Percentiles rank a stretch among this genome's conserved stretches.
phyloP scores from a whole-genome alignment of 768 basidiomycete species.

The Psilocybe azurescens region DNA sequence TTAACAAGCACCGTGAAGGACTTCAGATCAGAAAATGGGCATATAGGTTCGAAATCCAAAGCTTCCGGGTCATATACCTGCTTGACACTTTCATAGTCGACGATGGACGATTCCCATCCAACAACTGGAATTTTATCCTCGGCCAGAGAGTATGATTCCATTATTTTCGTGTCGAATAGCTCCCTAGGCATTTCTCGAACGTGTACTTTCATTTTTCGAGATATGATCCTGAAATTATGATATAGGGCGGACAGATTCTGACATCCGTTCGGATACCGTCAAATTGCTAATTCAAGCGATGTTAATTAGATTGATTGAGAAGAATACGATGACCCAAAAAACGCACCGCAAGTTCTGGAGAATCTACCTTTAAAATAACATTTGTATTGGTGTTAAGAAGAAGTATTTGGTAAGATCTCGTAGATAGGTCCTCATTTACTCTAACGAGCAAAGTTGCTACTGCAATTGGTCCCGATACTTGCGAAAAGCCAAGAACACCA shows the following conservation, averaged over 20 bases:
- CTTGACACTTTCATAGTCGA: slow-evolving; percentile 26
- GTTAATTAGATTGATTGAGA: background rate
- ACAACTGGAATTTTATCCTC: slow-evolving; percentile 1
- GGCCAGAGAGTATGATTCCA: background rate
- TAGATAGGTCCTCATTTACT: too few species aligned
- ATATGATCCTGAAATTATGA: slow-evolving; percentile 21
- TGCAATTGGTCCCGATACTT: background rate
- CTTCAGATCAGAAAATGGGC: slow-evolving; percentile 1
- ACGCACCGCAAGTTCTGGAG: slow-evolving; percentile 16
- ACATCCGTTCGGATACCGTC: slow-evolving; percentile 18
- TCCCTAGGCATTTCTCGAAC: slow-evolving; percentile 23
- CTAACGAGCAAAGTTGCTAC: background rate
- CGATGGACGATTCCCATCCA: slow-evolving; percentile 23
- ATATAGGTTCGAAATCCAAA: slow-evolving; percentile 23
- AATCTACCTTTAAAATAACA: slow-evolving; percentile 16
- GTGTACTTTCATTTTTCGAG: slow-evolving; percentile 22
- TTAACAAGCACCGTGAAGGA: slow-evolving; percentile 22
- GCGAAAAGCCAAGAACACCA: background rate
- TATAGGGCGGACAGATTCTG: slow-evolving; percentile 19
- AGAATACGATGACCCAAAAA: background rate
- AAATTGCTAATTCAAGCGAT: slow-evolving; percentile 13
- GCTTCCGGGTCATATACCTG: slow-evolving; percentile 15
- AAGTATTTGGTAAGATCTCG: too few species aligned
- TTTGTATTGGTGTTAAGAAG: slow-evolving; percentile 6
- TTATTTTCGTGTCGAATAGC: slow-evolving; percentile 10